These are phyloP conservation scores for Coffea canephora DNA, from an alignment of 257 asterid species.

Conservation along the genomic window DNA sequence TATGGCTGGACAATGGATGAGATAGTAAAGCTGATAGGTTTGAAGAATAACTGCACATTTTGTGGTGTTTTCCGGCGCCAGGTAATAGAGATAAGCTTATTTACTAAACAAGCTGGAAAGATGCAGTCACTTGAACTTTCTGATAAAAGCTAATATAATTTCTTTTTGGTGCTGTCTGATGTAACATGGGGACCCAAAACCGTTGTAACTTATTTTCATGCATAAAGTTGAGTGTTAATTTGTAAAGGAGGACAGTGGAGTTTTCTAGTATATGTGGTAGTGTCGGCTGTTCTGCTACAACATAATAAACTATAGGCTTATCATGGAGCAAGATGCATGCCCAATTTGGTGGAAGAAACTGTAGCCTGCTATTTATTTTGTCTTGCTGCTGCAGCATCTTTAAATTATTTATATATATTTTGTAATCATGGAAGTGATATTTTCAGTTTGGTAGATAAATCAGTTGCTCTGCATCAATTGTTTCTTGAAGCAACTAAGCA, in stretches of 20 bases:
- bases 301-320: no score
- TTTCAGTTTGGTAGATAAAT: no score
- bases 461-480: no score
- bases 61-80: slow-evolving; percentile 99
- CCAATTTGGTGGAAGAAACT: no score
- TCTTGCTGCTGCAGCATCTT: no score
- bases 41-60: slow-evolving; percentile 97
- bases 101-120: not conserved
- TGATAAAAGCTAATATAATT: not conserved
- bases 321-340: no score
- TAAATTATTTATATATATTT: no score
- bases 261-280: not conserved
- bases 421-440: no score
- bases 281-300: not conserved
- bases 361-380: no score
- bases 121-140: not conserved
- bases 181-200: not conserved
- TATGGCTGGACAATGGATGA: slow-evolving; percentile 99
- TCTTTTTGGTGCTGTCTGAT: not conserved
- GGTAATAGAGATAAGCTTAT: slow-evolving; percentile 38
- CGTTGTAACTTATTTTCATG: not conserved
- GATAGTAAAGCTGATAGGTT: slow-evolving; percentile 89
- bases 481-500: no score
- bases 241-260: not conserved
- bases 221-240: not conserved